A percentile compares a stretch with the other conserved stretches of the same genome.
These are phyloP conservation scores for Trametes meyenii DNA, from an alignment of 768 basidiomycete genomes.

Conservation along the genomic window DNA sequence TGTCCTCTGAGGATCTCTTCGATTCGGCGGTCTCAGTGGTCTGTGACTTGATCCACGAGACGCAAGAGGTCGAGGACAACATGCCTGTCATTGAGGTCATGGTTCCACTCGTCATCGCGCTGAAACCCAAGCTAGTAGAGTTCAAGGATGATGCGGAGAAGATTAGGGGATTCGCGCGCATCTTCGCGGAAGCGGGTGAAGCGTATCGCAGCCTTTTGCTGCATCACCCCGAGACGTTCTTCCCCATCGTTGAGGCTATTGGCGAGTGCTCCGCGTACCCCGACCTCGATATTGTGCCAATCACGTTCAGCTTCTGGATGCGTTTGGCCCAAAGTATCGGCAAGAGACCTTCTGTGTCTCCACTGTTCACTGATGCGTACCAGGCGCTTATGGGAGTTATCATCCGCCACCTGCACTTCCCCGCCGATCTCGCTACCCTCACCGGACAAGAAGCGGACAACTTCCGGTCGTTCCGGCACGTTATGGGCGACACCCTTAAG, in stretches of 20 bases:
- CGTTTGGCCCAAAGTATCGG: constrained; percentile 88
- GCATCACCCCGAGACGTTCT: constrained; percentile 89
- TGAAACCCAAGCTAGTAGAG: constrained; percentile 63
- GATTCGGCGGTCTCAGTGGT: constrained; percentile 91
- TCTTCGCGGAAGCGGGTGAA: constrained; percentile 98
- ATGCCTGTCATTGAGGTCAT: constrained; percentile 87
- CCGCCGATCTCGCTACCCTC: constrained; percentile 64
- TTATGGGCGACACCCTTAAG: constrained; percentile 99
- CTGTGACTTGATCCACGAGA: constrained; percentile 96
- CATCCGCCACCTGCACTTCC: constrained; percentile 91
- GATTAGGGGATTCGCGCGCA: constrained; percentile 85
- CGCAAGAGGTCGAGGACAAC: constrained; percentile 95
- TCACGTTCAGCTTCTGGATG: constrained; percentile 99
- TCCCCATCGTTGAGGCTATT: constrained; percentile 94
- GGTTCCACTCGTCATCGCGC: constrained; percentile 79
- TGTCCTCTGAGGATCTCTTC: constrained; percentile 85
- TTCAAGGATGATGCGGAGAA: constrained; percentile 81
- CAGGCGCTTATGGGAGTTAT: constrained; percentile 82
- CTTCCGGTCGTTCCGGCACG: constrained; percentile 93
- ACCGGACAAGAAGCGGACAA: constrained; percentile 87
- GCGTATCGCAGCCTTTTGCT: constrained; percentile 88
- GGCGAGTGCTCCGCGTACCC: constrained; percentile 89
- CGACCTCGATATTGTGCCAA: constrained; percentile 94
- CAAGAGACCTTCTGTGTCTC: constrained; percentile 70
- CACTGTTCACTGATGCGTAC: constrained; percentile 84